A percentile compares a stretch with the other conserved stretches of the same genome.
Evolutionary conservation across 2,329 filamentous ascomycete species (phyloP).

Genomic region (Colletotrichum theobromicola): DNA sequence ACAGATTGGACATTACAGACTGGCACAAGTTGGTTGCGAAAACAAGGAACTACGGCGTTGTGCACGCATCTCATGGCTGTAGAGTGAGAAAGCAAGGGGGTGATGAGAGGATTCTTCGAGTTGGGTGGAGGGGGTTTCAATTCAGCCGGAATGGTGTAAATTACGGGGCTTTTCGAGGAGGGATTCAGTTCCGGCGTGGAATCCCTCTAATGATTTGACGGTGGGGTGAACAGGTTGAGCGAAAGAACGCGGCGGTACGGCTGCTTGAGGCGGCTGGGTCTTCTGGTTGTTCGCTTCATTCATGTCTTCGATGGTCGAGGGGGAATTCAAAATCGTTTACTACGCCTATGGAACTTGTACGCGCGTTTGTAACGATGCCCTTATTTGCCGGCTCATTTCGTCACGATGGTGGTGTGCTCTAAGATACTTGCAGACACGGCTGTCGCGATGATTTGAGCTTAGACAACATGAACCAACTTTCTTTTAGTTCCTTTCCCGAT

Average conservation of each 20-base stretch:
- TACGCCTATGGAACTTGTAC: neutral
- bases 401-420: neutral
- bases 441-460: too few species aligned
- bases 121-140: neutral
- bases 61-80: neutral
- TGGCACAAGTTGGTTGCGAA: neutral
- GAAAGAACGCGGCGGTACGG: neutral
- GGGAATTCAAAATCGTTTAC: neutral
- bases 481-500: neutral
- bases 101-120: neutral
- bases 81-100: neutral
- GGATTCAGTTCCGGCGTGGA: neutral
- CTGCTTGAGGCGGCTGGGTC: neutral
- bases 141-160: neutral
- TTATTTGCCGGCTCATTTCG: neutral
- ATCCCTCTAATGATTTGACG: neutral
- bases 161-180: neutral
- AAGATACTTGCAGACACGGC: neutral
- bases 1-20: neutral
- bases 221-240: neutral
- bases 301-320: neutral
- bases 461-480: constrained; percentile 6
- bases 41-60: neutral
- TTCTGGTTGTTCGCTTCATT: neutral
- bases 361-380: neutral